These are phyloP conservation scores for Torrubiellomyces zombiae DNA, from an alignment of 2,329 filamentous ascomycete species.

Conservation along the genomic window DNA sequence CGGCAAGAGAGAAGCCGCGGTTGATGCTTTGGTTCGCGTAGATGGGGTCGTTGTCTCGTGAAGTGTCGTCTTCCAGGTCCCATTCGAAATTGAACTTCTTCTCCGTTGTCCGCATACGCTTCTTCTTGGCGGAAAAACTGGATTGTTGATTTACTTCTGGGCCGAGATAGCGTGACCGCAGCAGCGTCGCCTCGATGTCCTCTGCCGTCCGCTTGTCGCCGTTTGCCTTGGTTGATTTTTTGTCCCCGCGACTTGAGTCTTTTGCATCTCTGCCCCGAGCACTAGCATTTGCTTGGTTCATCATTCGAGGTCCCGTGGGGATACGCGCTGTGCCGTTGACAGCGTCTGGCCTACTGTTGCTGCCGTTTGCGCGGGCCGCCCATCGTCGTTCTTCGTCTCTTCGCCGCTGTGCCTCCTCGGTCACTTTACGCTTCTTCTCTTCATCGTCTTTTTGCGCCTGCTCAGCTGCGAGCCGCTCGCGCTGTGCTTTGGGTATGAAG, in stretches of 20 bases:
- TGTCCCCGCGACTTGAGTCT: constrained; percentile 18
- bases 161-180: constrained; percentile 77
- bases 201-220: constrained; percentile 29
- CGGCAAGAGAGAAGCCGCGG: constrained; percentile 24
- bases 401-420: constrained; percentile 51
- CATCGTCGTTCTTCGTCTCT: constrained; percentile 41
- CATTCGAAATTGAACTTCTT: constrained; percentile 99
- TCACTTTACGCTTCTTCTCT: constrained; percentile 30
- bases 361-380: constrained; percentile 12
- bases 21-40: constrained; percentile 30
- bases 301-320: constrained; percentile 58
- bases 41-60: constrained; percentile 51
- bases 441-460: constrained; percentile 56
- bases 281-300: constrained; percentile 33
- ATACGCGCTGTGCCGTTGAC: constrained; percentile 17
- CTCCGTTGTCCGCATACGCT: constrained; percentile 78
- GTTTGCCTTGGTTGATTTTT: constrained; percentile 19
- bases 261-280: too few species aligned
- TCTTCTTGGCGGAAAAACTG: constrained; percentile 90
- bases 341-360: constrained; percentile 3
- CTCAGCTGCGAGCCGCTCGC: constrained; percentile 65
- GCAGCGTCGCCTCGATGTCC: constrained; percentile 55
- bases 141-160: constrained; percentile 67
- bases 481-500: constrained; percentile 69
- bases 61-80: constrained; percentile 86